Base-by-base conservation (phyloP, 371 early-diverging fungal genomes). In the Catenaria anguillulae region DNA sequence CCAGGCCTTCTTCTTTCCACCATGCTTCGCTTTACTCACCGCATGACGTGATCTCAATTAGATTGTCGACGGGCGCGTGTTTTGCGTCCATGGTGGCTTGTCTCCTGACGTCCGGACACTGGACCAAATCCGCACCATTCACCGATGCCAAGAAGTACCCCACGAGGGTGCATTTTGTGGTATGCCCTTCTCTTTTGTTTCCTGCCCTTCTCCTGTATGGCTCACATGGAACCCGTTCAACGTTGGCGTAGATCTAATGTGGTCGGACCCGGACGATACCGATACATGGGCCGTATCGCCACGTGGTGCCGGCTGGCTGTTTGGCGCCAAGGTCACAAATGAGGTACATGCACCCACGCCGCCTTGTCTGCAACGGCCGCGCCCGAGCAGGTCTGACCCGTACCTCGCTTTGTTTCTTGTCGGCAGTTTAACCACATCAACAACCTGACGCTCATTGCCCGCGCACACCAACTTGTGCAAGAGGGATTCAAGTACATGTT, bases 181-280 rank as follows among this genome's bases (percentile, higher is more conserved):
- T 81, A 71, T 36, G 68, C 65, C n/a, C n/a, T n/a, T n/a, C n/a
- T n/a, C n/a, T 31, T 52, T 0, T n/a, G 1, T 61, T 0, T 60
- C 33, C 23, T 15, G 35, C 4, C 46, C 1, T 45, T 55, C 43
- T 29, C 12, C 34, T 15, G 17, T 4, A 23, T 17, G 26, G n/a
- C 55, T 60, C 64, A n/a, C 33, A 21, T 21, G n/a, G n/a, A n/a
- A n/a, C n/a, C n/a, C n/a, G n/a, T 4, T 12, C 21, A 12, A 35
- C n/a, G 15, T 29, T 12, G n/a, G 13, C 29, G 58, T 71, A 80
- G 93, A 97, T 71, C 78, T 88, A 56, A 86, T 99, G 82, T 99
- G 99, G 99, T 93, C 95, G 37, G 99, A 99, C 72, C 99, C 99
- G 15, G 99, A 99, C 66, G 95, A 97, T 63, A 89, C 92, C 64